Evolutionary conservation across 2,329 filamentous ascomycete genomes (phyloP).

Genomic region (Ophiostoma himal-ulmi): DNA sequence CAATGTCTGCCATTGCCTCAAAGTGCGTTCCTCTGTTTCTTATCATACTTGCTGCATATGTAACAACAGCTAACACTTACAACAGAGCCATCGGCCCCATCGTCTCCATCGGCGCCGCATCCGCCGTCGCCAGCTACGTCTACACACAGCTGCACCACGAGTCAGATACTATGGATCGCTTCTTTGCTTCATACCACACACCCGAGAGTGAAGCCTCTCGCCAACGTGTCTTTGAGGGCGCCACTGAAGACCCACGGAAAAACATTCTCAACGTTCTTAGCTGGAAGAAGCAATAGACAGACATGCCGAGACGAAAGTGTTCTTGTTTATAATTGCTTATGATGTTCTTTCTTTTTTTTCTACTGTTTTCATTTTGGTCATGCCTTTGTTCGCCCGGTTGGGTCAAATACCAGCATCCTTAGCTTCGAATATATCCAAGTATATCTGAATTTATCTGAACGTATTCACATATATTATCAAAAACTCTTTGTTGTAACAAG

Average conservation of each 20-base stretch:
- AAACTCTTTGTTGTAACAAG: neutral
- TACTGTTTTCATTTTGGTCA: neutral
- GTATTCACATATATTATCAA: neutral
- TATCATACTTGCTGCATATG: neutral
- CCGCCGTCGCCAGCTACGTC: conserved; percentile 34
- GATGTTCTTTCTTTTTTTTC: neutral
- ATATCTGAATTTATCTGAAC: neutral
- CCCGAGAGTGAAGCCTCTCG: conserved; percentile 35
- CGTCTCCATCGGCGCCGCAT: conserved; percentile 24
- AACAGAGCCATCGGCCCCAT: conserved; percentile 24
- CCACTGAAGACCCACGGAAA: conserved; percentile 33
- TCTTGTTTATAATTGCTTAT: neutral
- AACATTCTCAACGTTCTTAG: conserved; percentile 35
- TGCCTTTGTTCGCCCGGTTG: neutral
- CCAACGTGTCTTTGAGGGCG: conserved; percentile 33
- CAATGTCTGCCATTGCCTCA: conserved; percentile 18
- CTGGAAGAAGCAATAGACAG: conserved; percentile 25
- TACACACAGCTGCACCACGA: conserved; percentile 32
- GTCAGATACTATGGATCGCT: conserved; percentile 36
- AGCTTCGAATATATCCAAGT: neutral
- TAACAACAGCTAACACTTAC: conserved; percentile 7
- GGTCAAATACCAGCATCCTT: conserved; percentile 2
- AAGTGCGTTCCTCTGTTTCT: conserved; percentile 12
- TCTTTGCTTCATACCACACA: conserved; percentile 36
- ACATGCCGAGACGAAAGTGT: neutral